These are phyloP conservation scores for Suillus luteus DNA, from an alignment of 768 basidiomycete species.

Conservation along the genomic window DNA sequence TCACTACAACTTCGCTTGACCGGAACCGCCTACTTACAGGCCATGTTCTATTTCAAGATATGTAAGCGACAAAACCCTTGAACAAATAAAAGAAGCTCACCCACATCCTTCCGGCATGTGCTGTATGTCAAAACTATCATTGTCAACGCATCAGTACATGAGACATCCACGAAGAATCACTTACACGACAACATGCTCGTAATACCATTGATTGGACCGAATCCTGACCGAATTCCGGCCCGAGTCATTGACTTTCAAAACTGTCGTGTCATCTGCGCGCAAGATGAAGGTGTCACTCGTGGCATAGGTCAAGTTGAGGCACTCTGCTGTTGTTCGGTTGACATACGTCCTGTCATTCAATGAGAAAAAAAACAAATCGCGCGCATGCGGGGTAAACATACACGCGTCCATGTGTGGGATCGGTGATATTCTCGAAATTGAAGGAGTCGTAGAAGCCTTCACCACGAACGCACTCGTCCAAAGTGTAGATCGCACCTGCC, in stretches of 20 bases:
- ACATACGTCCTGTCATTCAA: constrained; percentile 28
- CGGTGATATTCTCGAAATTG: constrained; percentile 47
- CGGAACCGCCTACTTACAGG: constrained; percentile 16
- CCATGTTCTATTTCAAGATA: constrained; percentile 24
- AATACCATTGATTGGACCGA: constrained; percentile 23
- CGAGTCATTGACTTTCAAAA: constrained; percentile 22
- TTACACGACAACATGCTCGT: constrained; percentile 23
- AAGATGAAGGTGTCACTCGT: constrained; percentile 30
- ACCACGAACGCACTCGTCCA: constrained; percentile 48
- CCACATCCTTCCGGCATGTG: constrained; percentile 37
- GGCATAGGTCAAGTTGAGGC: constrained; percentile 34
- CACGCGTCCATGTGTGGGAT: constrained; percentile 73
- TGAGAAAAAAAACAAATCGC: neutral
- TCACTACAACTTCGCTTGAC: neutral
- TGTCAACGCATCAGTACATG: neutral
- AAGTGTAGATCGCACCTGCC: constrained; percentile 25
- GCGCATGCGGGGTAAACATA: constrained; percentile 32
- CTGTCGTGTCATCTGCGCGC: constrained; percentile 31
- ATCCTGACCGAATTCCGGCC: constrained; percentile 36
- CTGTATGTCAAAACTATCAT: constrained; percentile 29
- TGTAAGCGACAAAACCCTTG: neutral
- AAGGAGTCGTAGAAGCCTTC: constrained; percentile 52
- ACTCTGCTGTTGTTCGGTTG: constrained; percentile 24
- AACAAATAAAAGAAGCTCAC: constrained; percentile 13
- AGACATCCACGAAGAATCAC: constrained; percentile 2